A percentile compares a stretch with the other conserved stretches of the same genome.
These are phyloP conservation scores for Platanthera guangdongensis DNA, from an alignment of 106 monocot species.

Conservation along the genomic window DNA sequence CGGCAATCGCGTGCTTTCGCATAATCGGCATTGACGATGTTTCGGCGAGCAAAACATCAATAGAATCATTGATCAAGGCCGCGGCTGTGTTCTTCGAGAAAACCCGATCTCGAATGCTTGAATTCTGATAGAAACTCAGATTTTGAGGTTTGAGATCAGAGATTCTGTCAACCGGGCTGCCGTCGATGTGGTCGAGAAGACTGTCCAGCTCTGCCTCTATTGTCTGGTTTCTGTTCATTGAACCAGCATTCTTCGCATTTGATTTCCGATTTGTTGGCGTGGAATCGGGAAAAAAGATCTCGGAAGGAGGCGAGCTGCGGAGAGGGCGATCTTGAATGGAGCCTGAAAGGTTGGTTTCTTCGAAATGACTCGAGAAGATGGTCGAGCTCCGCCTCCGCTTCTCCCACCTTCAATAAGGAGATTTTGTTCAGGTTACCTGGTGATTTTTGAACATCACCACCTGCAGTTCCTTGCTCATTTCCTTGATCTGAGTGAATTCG, in stretches of 20 bases:
- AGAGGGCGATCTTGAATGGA: not conserved
- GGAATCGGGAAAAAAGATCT: not conserved
- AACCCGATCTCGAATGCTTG: conserved; percentile 4
- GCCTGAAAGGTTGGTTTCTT: not conserved
- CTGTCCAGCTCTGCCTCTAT: conserved; percentile 24
- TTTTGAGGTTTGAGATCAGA: not conserved
- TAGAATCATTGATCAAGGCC: conserved; percentile 25
- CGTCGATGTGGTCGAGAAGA: conserved; percentile 26
- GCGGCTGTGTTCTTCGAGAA: not conserved
- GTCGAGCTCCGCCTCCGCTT: conserved; percentile 42
- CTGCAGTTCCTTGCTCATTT: not conserved
- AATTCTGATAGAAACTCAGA: not conserved
- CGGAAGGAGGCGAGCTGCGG: not conserved
- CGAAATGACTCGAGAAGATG: conserved; percentile 29
- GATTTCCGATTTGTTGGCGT: not conserved
- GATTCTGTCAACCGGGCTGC: not conserved
- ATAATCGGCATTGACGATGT: conserved; percentile 11
- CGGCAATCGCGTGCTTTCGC: not conserved
- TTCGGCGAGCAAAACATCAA: conserved; percentile 44
- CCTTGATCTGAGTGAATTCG: not conserved
- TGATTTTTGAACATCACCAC: conserved; percentile 1
- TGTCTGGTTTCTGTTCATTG: not conserved
- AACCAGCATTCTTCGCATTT: not conserved
- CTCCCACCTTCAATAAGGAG: conserved; percentile 9
- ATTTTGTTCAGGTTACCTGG: not conserved